Percentiles rank a stretch among this genome's conserved stretches.
These are phyloP conservation scores for Penicillium silybi DNA, from an alignment of 495 filamentous ascomycete genomes.

Conservation along the genomic window DNA sequence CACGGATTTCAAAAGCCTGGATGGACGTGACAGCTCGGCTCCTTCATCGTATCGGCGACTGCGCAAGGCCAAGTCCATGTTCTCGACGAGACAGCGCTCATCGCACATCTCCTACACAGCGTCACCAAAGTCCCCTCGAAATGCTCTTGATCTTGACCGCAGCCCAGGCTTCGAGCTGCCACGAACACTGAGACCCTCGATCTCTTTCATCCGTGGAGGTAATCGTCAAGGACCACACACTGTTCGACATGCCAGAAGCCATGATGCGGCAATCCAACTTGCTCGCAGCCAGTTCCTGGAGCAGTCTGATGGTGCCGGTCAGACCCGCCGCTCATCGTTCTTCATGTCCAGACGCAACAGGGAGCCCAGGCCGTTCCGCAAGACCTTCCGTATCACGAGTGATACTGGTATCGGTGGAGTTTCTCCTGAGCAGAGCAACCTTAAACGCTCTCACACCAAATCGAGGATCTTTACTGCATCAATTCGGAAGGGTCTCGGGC, in stretches of 20 bases:
- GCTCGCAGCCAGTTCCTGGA: constrained; percentile 46
- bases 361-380: constrained; percentile 54
- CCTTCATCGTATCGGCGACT: constrained; percentile 74
- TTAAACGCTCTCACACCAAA: constrained; percentile 42
- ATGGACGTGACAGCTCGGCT: constrained; percentile 58
- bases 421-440: constrained; percentile 14
- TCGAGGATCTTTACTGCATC: constrained; percentile 58
- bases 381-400: constrained; percentile 54
- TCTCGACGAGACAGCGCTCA: constrained; percentile 48
- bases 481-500: constrained; percentile 59
- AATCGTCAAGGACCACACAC: constrained; percentile 14
- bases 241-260: constrained; percentile 31
- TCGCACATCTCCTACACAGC: constrained; percentile 22
- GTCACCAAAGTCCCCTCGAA: constrained; percentile 10
- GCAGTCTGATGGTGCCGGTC: constrained; percentile 29
- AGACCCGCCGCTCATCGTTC: constrained; percentile 45
- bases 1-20: constrained; percentile 40
- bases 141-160: constrained; percentile 13
- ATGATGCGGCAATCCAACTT: constrained; percentile 47
- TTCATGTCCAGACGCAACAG: constrained; percentile 40
- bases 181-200: constrained; percentile 49
- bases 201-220: constrained; percentile 57
- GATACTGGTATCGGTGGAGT: constrained; percentile 31
- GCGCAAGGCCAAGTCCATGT: constrained; percentile 71
- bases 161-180: constrained; percentile 21